Conservation (phyloP, 306 rosid genomes). For the Leucaena leucocephala region DNA sequence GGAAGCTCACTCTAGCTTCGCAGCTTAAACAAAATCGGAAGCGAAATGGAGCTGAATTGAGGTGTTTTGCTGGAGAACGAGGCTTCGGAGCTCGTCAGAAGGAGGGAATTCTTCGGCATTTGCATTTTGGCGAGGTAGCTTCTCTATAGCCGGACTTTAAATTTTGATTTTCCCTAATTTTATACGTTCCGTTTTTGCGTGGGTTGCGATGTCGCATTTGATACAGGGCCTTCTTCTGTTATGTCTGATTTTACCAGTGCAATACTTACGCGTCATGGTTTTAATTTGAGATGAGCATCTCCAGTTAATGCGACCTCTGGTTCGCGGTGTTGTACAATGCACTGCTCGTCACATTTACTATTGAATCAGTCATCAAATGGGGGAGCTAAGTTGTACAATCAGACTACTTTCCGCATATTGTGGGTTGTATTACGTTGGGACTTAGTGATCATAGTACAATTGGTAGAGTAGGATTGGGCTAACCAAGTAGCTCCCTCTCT, state of each 20-base stretch:
- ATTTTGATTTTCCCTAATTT: not conserved
- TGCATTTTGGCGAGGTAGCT: slow-evolving; percentile 34
- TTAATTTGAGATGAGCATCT: slow-evolving; percentile 2
- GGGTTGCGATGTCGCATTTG: not conserved
- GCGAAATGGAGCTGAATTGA: slow-evolving; percentile 33
- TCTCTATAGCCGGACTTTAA: not conserved
- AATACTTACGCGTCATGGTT: not conserved
- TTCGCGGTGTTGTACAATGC: not conserved
- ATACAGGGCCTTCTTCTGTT: not conserved
- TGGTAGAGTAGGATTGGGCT: not conserved
- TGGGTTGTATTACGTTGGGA: not conserved
- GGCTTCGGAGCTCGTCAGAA: slow-evolving; percentile 30
- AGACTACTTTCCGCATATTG: not conserved
- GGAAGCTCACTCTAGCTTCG: slow-evolving; percentile 10
- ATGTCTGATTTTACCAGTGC: not conserved
- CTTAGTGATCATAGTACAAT: not conserved
- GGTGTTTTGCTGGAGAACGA: slow-evolving; percentile 32
- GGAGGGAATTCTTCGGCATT: slow-evolving; percentile 53
- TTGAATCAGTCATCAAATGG: not conserved
- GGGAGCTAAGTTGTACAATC: not conserved
- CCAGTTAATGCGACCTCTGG: not conserved
- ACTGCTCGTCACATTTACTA: not conserved
- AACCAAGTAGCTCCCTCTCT: not conserved
- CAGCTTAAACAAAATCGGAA: slow-evolving; percentile 16
- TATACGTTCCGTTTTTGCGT: not conserved